Conservation (phyloP, 2,329 filamentous ascomycete species). For the Ophiostoma sp. region DNA sequence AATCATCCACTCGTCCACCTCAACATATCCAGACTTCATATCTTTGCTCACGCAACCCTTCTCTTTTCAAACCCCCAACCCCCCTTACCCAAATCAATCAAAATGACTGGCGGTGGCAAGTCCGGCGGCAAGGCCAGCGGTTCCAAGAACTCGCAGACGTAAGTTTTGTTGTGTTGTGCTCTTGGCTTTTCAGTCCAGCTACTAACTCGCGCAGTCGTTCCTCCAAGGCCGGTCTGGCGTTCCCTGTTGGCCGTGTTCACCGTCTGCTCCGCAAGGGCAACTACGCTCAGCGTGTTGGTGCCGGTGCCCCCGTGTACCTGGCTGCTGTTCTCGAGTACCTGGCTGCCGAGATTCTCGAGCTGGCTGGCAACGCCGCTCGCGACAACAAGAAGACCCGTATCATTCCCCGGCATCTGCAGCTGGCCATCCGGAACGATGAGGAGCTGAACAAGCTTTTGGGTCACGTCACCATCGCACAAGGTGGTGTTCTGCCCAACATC, state of each 20-base stretch:
- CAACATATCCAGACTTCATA: conserved; percentile 29
- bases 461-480: conserved; percentile 93
- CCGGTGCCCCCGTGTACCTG: conserved; percentile 93
- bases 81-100: conserved; percentile 48
- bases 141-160: conserved; percentile 99
- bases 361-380: conserved; percentile 96
- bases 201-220: conserved; percentile 67
- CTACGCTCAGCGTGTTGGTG: conserved; percentile 99
- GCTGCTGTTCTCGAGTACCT: conserved; percentile 98
- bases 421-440: conserved; percentile 98
- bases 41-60: conserved; percentile 27
- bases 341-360: conserved; percentile 95
- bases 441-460: conserved; percentile 98
- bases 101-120: conserved; percentile 99
- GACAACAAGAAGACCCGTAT: conserved; percentile 99
- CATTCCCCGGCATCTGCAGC: conserved; percentile 96
- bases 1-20: conserved; percentile 31
- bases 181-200: conserved; percentile 12
- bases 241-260: conserved; percentile 99
- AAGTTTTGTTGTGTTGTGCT: conserved; percentile 45
- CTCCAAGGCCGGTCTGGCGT: conserved; percentile 97
- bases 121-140: conserved; percentile 99
- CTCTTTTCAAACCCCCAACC: conserved; percentile 30
- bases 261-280: conserved; percentile 98
- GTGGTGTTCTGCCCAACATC: conserved; percentile 97